A percentile compares a stretch with the other conserved stretches of the same genome.
Evolutionary conservation across 306 rosid genomes (phyloP).

Genomic region (Prunus padus): DNA sequence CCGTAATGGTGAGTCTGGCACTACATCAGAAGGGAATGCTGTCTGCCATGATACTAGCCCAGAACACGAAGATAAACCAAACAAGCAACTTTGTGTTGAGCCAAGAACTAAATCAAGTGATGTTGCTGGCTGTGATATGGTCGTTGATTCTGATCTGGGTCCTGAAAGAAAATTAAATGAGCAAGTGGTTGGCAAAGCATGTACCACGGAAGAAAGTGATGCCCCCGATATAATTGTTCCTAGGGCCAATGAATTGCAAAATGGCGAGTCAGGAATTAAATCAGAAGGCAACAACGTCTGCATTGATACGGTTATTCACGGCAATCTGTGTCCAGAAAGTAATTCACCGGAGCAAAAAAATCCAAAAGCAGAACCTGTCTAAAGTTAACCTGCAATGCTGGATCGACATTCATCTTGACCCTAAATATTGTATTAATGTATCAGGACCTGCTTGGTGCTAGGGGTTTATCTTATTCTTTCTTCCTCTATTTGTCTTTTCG

Average conservation of each 20-base stretch:
- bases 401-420: slow-evolving; percentile 19
- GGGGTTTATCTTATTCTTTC: slow-evolving; percentile 15
- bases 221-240: slow-evolving; percentile 21
- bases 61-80: slow-evolving; percentile 13
- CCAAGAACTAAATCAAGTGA: slow-evolving; percentile 16
- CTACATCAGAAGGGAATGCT: slow-evolving; percentile 31
- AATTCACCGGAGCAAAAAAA: slow-evolving; percentile 30
- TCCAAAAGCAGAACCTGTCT: slow-evolving; percentile 47
- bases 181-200: slow-evolving; percentile 16
- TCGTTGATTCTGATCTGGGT: slow-evolving; percentile 8
- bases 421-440: slow-evolving; percentile 13
- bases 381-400: slow-evolving; percentile 39
- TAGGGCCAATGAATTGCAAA: slow-evolving; percentile 31
- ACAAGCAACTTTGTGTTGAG: slow-evolving; percentile 8
- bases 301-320: slow-evolving; percentile 26
- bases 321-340: slow-evolving; percentile 23
- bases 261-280: slow-evolving; percentile 29
- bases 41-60: slow-evolving; percentile 9
- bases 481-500: neutral
- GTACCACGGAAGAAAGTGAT: slow-evolving; percentile 12
- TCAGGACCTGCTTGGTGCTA: neutral
- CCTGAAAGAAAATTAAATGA: slow-evolving; percentile 23
- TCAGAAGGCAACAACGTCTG: slow-evolving; percentile 28
- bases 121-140: slow-evolving; percentile 15
- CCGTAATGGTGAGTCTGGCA: slow-evolving; percentile 27